Evolutionary conservation across 768 basidiomycete genomes (phyloP).

Genomic region (Tulasnella sp.): DNA sequence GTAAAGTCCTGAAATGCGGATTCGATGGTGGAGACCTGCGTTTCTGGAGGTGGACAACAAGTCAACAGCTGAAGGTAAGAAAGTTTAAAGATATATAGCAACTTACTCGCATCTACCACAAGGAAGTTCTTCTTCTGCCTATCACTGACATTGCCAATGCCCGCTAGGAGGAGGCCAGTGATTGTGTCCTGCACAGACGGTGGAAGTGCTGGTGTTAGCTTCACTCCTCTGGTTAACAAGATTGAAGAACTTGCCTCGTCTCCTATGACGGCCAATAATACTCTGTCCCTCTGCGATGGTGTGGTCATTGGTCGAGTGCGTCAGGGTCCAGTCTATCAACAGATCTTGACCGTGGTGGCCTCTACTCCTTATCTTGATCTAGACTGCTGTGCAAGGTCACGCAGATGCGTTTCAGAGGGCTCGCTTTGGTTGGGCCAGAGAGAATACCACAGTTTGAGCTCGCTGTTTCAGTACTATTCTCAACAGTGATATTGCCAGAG

Average conservation of each 20-base stretch:
- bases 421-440: no score
- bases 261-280: slow-evolving; percentile 88
- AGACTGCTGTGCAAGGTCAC: no score
- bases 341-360: no score
- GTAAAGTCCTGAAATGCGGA: slow-evolving; percentile 90
- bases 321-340: no score
- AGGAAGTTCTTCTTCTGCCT: slow-evolving; percentile 97
- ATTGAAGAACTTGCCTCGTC: slow-evolving; percentile 59
- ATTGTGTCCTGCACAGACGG: slow-evolving; percentile 71
- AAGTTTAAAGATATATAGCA: not conserved
- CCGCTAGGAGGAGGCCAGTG: slow-evolving; percentile 89
- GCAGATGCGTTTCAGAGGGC: no score
- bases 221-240: slow-evolving; percentile 14
- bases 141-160: slow-evolving; percentile 83
- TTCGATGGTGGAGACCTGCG: slow-evolving; percentile 82
- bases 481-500: no score
- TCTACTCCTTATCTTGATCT: no score
- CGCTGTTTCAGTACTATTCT: no score
- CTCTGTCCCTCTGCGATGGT: slow-evolving; percentile 41
- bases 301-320: not conserved
- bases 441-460: no score
- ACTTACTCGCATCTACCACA: slow-evolving; percentile 84
- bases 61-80: not conserved
- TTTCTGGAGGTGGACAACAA: slow-evolving; percentile 45
- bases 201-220: not conserved